These are phyloP conservation scores for Lasiosphaeria ovina DNA, from an alignment of 495 filamentous ascomycete genomes.

Conservation along the genomic window DNA sequence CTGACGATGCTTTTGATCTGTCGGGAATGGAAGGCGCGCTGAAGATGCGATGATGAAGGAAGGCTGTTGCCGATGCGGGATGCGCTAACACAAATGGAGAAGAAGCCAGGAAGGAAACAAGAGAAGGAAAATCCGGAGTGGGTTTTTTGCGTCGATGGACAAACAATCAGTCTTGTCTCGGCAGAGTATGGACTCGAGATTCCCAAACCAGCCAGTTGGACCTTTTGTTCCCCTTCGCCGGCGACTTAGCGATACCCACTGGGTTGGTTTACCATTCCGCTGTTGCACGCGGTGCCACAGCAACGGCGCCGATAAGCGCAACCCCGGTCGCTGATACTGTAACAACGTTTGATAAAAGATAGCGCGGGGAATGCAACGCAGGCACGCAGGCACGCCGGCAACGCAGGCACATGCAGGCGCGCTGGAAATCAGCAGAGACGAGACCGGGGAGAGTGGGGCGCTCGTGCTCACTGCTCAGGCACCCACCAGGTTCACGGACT, in stretches of 20 bases:
- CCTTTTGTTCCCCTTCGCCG: not conserved
- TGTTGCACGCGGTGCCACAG: not conserved
- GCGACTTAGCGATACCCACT: too few species aligned
- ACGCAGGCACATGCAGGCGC: not conserved
- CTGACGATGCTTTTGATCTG: too few species aligned
- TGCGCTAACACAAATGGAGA: not conserved
- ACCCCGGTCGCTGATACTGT: not conserved
- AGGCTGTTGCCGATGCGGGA: not conserved
- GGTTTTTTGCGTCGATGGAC: not conserved
- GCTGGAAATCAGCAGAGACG: too few species aligned
- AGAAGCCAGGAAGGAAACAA: not conserved
- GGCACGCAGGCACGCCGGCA: not conserved
- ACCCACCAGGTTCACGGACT: too few species aligned
- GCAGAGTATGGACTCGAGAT: not conserved
- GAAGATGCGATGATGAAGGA: not conserved
- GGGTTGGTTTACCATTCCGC: not conserved
- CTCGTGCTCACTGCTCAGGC: too few species aligned
- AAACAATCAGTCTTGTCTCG: not conserved
- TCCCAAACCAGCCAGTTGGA: not conserved
- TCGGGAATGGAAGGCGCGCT: not conserved
- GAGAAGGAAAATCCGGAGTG: not conserved
- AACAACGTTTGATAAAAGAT: not conserved
- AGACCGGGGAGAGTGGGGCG: too few species aligned
- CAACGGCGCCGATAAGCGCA: conserved; percentile 1
- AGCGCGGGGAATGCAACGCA: not conserved